Base-by-base conservation (phyloP, 1,139 yeast genomes). In the Geotrichum restrictum region DNA sequence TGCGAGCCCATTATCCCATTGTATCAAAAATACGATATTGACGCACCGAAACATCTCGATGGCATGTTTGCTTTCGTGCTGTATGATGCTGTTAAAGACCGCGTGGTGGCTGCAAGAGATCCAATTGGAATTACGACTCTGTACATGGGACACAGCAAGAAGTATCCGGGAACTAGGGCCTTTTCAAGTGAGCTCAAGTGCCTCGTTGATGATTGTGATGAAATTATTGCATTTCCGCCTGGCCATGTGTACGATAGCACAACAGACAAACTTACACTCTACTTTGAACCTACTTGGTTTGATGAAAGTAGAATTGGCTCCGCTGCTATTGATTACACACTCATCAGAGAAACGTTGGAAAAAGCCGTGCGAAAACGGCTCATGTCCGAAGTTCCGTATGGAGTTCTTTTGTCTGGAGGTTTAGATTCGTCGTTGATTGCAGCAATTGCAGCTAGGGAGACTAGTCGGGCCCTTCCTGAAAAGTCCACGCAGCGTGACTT, bases 381-480 rank as follows among this genome's bases (percentile, higher is more conserved):
- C 68, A 93, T 93, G 98, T 94, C 98, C 53, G 98, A 93, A 75
- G 98, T 93, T 57, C 98, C 98, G 49, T 88, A 88, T 72, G 98
- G 98, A 75, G 98, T 93, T 45, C 76, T 93, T 64, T 77, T 93
- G 62, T 88, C 97, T 37, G 98, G 98, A 68, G 98, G 98, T 60
- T 80, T 93, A 65, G 98, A 93, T 71, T 89, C 98, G 48, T 88
- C 97, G 41, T 78, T 93, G 71, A 93, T 93, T 69, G 98, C 98
- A 36, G 73, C 98, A 45, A 93, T 93, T 67, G 98, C 98, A 55
- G 93, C 98, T 36, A 81, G 98, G 70, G 98, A 93, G 75, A 88
- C 98, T 56, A 80, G 79, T 59, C 82, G 80, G 71, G 96, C 96
- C 52, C 79, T 82, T 54, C 73, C 71, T 39, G 79, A 78, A 52